Evolutionary conservation across 1,284 basidiomycete genomes (phyloP).

Genomic region (Boletus hoseneyae): DNA sequence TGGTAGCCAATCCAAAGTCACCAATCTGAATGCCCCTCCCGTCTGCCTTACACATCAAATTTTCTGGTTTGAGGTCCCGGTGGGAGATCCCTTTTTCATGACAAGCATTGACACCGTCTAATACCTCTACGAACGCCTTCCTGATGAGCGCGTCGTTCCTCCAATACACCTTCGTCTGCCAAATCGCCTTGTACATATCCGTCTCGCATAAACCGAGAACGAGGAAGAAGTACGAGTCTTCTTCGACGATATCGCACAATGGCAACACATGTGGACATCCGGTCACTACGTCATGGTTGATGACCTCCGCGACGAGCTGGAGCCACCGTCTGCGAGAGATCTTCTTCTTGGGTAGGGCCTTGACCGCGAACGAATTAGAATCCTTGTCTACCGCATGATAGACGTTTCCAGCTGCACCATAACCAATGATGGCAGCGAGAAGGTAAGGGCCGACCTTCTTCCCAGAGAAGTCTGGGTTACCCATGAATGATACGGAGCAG

Average conservation of each 20-base stretch:
- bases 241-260: conserved; percentile 51
- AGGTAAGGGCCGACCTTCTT: conserved; percentile 6
- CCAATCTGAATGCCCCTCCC: conserved; percentile 65
- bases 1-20: conserved; percentile 83
- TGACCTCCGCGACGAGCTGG: conserved; percentile 55
- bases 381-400: conserved; percentile 5
- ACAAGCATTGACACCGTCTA: conserved; percentile 73
- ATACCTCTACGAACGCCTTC: conserved; percentile 64
- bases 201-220: conserved; percentile 63
- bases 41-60: conserved; percentile 64
- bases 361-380: conserved; percentile 56
- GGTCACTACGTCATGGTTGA: conserved; percentile 49
- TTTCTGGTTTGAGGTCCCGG: conserved; percentile 86
- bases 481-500: neutral
- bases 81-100: conserved; percentile 73
- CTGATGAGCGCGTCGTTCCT: conserved; percentile 57
- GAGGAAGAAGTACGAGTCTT: conserved; percentile 49
- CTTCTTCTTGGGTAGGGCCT: conserved; percentile 53
- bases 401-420: neutral
- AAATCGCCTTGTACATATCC: conserved; percentile 48
- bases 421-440: conserved; percentile 1
- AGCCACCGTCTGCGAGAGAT: conserved; percentile 46
- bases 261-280: conserved; percentile 49
- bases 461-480: neutral
- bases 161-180: conserved; percentile 40